Evolutionary conservation across 2,329 filamentous ascomycete genomes (phyloP), one percentile per base, ranked within the genome.

Genomic region (Domatiomyces catenatus): DNA sequence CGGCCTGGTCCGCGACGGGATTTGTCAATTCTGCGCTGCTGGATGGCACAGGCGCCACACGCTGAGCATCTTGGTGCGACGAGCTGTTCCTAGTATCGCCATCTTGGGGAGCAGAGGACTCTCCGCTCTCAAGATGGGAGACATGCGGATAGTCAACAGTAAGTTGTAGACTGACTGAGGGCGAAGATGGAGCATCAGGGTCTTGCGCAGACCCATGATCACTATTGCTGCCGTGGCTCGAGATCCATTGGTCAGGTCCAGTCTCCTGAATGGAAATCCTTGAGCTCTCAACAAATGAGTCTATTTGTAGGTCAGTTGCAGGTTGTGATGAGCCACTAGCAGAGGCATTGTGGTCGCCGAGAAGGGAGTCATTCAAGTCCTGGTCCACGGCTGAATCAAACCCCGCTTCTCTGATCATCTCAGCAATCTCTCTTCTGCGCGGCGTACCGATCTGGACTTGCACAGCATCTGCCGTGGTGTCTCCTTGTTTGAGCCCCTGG

Each of bases 321-420:
- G 5, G 32, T 5, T 17, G 5, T 18, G 26, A 24, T 18, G 18
- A 24, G 45, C 20, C 43, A 19, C 15, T n/a, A 18, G 5, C 24
- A n/a, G 15, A 7, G 6, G 15, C 19, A 18, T 19, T 6, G 15
- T 24, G 46, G 22, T 49, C 43, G 32, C 32, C 32, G 10, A 15
- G 10, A 20, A 48, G 42, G n/a, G 57, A 51, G 12, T 53, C 36
- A 17, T 56, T 52, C 39, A 62, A 50, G 12, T 71, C 66, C 2
- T 69, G 68, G 47, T 70, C 66, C 44, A 74, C 57, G 17, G 66
- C 66, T 19, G 70, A 70, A 36, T 70, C 64, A 58, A 74, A 75
- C 3, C 71, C 72, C 12, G 71, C 71, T 46, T 75, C 69, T 47
- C 64, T 67, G 42, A 75, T 74, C 46, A 75, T 61, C 43, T 66